Percentiles rank a stretch among this genome's conserved stretches.
Conservation (phyloP, 176 grass and related monocot species). For the Triticum turgidum region DNA sequence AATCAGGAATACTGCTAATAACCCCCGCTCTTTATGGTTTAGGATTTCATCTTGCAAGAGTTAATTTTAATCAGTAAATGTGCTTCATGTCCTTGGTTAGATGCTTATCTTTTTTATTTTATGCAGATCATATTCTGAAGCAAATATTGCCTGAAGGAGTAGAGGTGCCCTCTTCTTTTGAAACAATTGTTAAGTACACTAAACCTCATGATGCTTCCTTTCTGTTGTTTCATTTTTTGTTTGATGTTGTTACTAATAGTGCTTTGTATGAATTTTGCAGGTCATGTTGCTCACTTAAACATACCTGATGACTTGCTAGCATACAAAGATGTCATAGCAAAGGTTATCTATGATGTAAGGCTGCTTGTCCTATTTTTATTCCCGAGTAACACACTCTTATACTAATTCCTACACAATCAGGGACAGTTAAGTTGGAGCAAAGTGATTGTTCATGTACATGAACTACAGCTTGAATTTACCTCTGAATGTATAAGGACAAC, state of each 20-base stretch:
- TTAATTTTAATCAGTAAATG: background rate
- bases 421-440: background rate
- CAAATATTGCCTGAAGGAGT: slow-evolving; percentile 75
- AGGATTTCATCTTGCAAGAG: background rate
- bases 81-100: background rate
- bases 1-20: background rate
- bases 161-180: slow-evolving; percentile 95
- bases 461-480: background rate
- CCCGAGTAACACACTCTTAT: slow-evolving; percentile 5
- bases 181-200: slow-evolving; percentile 91
- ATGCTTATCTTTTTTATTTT: slow-evolving; percentile 25
- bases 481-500: background rate
- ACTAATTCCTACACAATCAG: background rate
- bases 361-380: background rate
- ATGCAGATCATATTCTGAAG: slow-evolving; percentile 82
- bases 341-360: slow-evolving; percentile 97
- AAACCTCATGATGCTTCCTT: slow-evolving; percentile 12
- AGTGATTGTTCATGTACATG: background rate
- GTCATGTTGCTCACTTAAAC: slow-evolving; percentile 99
- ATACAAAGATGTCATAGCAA: slow-evolving; percentile 84
- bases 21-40: background rate
- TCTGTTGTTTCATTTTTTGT: slow-evolving; percentile 12
- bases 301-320: slow-evolving; percentile 76
- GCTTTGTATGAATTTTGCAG: slow-evolving; percentile 48
- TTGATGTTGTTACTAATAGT: slow-evolving; percentile 26